Base-by-base conservation (phyloP, 768 basidiomycete genomes). In the Nevesoporus exiguus region DNA sequence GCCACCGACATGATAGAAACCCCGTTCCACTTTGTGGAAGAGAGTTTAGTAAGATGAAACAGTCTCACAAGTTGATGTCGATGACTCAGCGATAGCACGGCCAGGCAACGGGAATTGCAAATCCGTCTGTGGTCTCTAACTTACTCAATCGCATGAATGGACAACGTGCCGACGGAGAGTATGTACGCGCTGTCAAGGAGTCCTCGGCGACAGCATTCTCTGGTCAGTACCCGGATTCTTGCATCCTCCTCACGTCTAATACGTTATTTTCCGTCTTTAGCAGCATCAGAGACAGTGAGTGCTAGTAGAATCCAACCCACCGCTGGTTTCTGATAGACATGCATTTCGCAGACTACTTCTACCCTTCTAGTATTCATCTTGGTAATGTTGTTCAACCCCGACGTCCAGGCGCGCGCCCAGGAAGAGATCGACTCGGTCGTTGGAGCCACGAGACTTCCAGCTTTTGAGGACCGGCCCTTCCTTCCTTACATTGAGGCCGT, bases 1-100 rank as follows among this genome's bases (percentile, higher is more conserved):
- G 58, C 69, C 3, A 39, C 56, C 8, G 67, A 51, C 21, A 61
- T 57, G 66, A 49, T 53, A 51, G 67, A 68, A 47, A 56, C 52
- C 13, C 76, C 76, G 5, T 73, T 71, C 42, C 58, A 54, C 0
- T 68, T 61, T 48, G 69, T 70, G 8, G 64, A 74, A 56, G 44
- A 63, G 44, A 62, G 65, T 25, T 59, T 76, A 57, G 77, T 70
- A 47, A 47, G 58, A 27, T 49, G n/a, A 5, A 13, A 11, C 3
- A 7, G 17, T 36, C 7, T n/a, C 13, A 6, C 19, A 22, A 14
- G 13, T 24, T 13, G n/a, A 49, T 48, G 2, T 19, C 31, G 1
- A 48, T 25, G 8, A 27, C 27, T 48, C n/a, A n/a, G n/a, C n/a
- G 19, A 60, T 37, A 7, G 37, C 42, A 49, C 36, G 13, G 2